Base-by-base conservation (phyloP, 2,329 filamentous ascomycete genomes). In the Daldinia eschscholtzii region DNA sequence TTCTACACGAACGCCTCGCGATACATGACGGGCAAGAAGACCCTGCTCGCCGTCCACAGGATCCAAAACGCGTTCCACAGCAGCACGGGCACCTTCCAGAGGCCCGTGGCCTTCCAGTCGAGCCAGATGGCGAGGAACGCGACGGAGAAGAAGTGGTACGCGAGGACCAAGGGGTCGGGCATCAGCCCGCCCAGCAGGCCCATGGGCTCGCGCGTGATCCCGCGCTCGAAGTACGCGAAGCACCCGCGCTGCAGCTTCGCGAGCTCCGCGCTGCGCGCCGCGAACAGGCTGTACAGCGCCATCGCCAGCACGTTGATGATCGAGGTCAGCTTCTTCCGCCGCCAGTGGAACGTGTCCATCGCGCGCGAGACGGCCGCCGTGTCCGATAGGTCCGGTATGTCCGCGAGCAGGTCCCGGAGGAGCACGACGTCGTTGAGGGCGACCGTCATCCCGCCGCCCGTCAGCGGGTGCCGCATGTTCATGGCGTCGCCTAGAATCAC, bases 381-480 rank as follows among this genome's bases (percentile, higher is more conserved):
- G 80, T 97, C 87, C 65, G 86, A 87, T 2, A 99, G 86, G 70
- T 86, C 83, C 3, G 92, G 91, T 0, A 98, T 86, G 6, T 82
- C 81, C 93, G 94, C 41, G 88, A 99, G 87, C 23, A 98, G 84
- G 7, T 91, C 86, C 0, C 91, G 84, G 28, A 99, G 86, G 1
- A 97, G 81, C 10, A 96, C 87, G 1, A 93, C 94, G 77, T 99
- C 96, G 82, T 95, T 97, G 80, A 99, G 92, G 1, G 93, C 96
- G 1, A 98, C 96, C 0, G 95, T 98, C 96, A 99, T 99, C 75
- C 96, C 96, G 72, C 96, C 96, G 60, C 96, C 96, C 0, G 96
- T 99, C 12, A 99, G 86, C 1, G 96, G 96, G 81, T 99, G 96
- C n/a, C 96, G 92, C 96, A 99, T 99, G 84, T 99, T 99, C 86